A percentile compares a stretch with the other conserved stretches of the same genome.
These are phyloP conservation scores for Citrus sinensis DNA, from an alignment of 345 rosid genomes.

Conservation along the genomic window DNA sequence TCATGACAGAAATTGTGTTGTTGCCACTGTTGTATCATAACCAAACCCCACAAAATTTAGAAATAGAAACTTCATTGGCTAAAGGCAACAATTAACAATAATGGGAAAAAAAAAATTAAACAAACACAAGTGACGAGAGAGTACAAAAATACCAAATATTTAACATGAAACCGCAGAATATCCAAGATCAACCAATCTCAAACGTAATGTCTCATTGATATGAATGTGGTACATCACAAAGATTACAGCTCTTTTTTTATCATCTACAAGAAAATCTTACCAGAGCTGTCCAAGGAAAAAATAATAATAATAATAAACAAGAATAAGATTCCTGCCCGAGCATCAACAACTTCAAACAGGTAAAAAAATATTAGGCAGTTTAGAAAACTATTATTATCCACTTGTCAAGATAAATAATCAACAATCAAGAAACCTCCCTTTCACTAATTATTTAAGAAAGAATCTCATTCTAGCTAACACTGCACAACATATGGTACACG, in stretches of 20 bases:
- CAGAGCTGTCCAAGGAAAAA: neutral
- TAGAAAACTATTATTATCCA: constrained; percentile 26
- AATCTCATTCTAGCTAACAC: constrained; percentile 45
- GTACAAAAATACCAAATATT: neutral
- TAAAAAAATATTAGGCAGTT: neutral
- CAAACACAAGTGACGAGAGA: neutral
- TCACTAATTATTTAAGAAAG: constrained; percentile 41
- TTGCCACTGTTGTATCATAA: too few relatives aligned
- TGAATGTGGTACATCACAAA: constrained; percentile 23
- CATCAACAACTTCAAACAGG: constrained; percentile 7
- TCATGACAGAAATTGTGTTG: too few relatives aligned
- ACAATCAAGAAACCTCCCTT: constrained; percentile 18
- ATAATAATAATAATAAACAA: constrained; percentile 8
- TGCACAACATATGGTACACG: constrained; percentile 52
- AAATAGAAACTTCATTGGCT: neutral
- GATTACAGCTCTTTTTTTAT: constrained; percentile 27
- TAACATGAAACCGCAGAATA: neutral
- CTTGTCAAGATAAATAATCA: constrained; percentile 26
- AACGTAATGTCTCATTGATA: constrained; percentile 11
- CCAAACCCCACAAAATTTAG: too few relatives aligned
- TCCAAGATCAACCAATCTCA: neutral
- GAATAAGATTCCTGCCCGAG: constrained; percentile 18
- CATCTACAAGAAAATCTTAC: constrained; percentile 13
- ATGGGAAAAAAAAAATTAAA: neutral
- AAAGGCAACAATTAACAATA: neutral